Percentiles rank a stretch among this genome's conserved stretches.
phyloP scores from a whole-genome alignment of 2,329 filamentous ascomycete genomes.

The Trichoderma aggressivum region DNA sequence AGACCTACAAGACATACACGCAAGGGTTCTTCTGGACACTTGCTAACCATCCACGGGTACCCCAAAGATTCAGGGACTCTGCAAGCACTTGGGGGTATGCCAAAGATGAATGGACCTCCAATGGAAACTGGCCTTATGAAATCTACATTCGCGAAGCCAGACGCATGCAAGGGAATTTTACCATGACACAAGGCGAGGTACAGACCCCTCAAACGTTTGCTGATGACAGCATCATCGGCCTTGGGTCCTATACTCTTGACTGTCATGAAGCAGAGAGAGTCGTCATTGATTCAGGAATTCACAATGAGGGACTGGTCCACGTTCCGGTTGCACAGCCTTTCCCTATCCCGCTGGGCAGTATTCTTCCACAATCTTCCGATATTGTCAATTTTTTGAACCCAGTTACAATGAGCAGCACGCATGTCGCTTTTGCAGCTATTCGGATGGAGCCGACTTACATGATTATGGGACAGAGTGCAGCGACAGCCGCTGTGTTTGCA shows the following conservation, averaged over 20 bases:
- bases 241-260: constrained; percentile 27
- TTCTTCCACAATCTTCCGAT: constrained; percentile 11
- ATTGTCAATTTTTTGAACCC: constrained; percentile 19
- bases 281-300: constrained; percentile 22
- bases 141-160: constrained; percentile 30
- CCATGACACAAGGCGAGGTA: constrained; percentile 26
- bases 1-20: constrained; percentile 21
- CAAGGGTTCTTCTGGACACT: constrained; percentile 23
- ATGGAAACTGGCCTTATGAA: constrained; percentile 27
- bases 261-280: constrained; percentile 26
- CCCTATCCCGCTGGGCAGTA: constrained; percentile 9
- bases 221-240: constrained; percentile 22
- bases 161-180: constrained; percentile 26
- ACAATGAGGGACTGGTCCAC: constrained; percentile 26
- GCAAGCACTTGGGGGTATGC: constrained; percentile 24
- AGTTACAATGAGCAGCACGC: constrained; percentile 19
- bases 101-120: constrained; percentile 28
- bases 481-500: constrained; percentile 16
- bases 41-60: constrained; percentile 20
- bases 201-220: constrained; percentile 9
- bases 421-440: constrained; percentile 19
- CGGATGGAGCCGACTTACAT: constrained; percentile 21
- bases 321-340: constrained; percentile 9
- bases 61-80: not conserved
- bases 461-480: constrained; percentile 20